Base-by-base conservation (phyloP, 108 stramenopile genomes). In the Fragilaria crotonensis region DNA sequence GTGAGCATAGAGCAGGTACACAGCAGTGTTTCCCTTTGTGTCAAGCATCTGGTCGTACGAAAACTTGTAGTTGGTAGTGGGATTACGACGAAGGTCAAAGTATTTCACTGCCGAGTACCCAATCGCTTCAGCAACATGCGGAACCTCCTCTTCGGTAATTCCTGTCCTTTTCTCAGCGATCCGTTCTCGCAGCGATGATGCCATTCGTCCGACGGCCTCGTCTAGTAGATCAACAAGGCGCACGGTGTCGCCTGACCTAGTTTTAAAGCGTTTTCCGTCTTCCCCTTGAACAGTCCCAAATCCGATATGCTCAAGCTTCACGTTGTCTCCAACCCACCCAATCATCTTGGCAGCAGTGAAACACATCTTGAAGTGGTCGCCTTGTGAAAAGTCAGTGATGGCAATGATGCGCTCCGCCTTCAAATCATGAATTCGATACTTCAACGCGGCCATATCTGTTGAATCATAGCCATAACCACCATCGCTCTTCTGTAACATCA, bases 71-170 rank as follows among this genome's bases (percentile, higher is more conserved):
- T 96, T 93, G 55, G 93, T 90, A 14, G 88, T 89, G 25, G 97
- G 97, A 68, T 98, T 94, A 23, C 97, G 81, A 48, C 94, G 79
- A 58, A 98, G 81, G 66, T 99, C 99, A 66, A 94, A 96, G 78
- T 99, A 99, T 83, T 99, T 99, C 58, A 98, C 97, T 17, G 97
- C 98, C 54, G 96, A 95, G 62, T 98, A 99, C 33, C 99, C 99
- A 60, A 98, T 81, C 47, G 85, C 87, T 33, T 84, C 85, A n/a
- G 99, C 96, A 17, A 94, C 87, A 26, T 73, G 70, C 22, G 78
- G 80, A 33, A 93, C 70, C 63, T 96, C 94, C 7, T 93, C 95
- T 41, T 68, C 57, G 30, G 85, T 63, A 25, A 97, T 81, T n/a
- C 73, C 81, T 33, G 84, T 79, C 64, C 67, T 83, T 27, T 73